A percentile compares a stretch with the other conserved stretches of the same genome.
Evolutionary conservation across 2,329 filamentous ascomycete genomes (phyloP).

Genomic region (Colletotrichum lindemuthianum): DNA sequence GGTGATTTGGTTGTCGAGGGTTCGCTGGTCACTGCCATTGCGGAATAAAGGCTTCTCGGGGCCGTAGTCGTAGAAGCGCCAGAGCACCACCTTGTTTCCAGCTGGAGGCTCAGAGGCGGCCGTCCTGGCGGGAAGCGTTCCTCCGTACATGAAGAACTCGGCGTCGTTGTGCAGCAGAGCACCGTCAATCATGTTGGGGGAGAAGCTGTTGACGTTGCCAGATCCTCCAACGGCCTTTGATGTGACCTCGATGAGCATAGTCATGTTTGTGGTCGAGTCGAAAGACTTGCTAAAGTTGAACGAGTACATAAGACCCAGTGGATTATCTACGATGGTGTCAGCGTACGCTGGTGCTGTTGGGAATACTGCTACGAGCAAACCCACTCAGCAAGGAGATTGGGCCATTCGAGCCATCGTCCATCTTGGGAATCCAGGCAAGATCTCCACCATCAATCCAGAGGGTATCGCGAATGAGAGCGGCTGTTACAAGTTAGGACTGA

Average conservation of each 20-base stretch:
- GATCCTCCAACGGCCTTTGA: conserved; percentile 58
- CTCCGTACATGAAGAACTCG: conserved; percentile 73
- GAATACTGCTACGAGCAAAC: conserved; percentile 35
- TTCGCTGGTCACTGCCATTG: conserved; percentile 46
- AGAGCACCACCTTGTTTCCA: conserved; percentile 58
- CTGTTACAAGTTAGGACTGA: conserved; percentile 46
- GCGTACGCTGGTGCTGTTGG: conserved; percentile 30
- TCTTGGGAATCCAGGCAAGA: conserved; percentile 60
- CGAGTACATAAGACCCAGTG: conserved; percentile 62
- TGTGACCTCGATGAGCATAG: conserved; percentile 57
- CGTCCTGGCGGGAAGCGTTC: conserved; percentile 52
- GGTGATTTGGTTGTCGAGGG: conserved; percentile 60
- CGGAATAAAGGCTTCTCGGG: conserved; percentile 44
- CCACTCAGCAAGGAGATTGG: conserved; percentile 52
- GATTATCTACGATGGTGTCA: conserved; percentile 55
- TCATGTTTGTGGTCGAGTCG: conserved; percentile 62
- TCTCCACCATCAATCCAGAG: conserved; percentile 73
- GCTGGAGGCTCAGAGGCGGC: conserved; percentile 50
- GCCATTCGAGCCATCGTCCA: conserved; percentile 56
- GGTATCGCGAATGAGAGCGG: conserved; percentile 67
- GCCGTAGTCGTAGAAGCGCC: conserved; percentile 64
- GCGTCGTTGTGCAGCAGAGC: conserved; percentile 72
- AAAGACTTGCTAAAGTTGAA: conserved; percentile 70
- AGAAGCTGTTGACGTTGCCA: conserved; percentile 62
- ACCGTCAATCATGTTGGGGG: conserved; percentile 69